Evolutionary conservation across 2,329 filamentous ascomycete species (phyloP), one percentile per base, ranked within the genome.

Genomic region (Talaromyces sp.): DNA sequence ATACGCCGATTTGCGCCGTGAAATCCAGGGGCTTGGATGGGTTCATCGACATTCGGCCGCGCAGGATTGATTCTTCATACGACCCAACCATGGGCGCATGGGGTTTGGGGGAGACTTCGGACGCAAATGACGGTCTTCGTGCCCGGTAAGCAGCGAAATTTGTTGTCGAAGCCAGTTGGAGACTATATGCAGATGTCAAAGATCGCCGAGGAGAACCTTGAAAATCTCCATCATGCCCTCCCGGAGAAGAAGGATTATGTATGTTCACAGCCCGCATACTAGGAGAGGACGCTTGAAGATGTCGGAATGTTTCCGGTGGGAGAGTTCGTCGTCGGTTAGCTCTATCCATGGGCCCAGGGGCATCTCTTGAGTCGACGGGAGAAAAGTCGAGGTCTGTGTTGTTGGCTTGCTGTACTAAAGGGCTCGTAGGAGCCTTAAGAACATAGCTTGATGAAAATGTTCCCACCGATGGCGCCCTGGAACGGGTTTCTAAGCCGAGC

Each of bases 81-180:
- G 93, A 97, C 2, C 94, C 94, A 2, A 97, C 93, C 89, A 99
- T 95, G 3, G 92, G 92, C 8, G 93, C 92, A 72, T 95, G 91
- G 51, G 93, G 89, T 24, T 94, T 77, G 3, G 90, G 87, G 2
- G 90, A 91, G 2, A 80, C 76, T 41, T 96, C 92, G 0, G 87
- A 86, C 14, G 84, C 82, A 41, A 90, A 78, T 0, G 92, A 97
- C 0, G 87, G 86, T 39, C 91, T 81, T 71, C 14, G 83, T 78
- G 19, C 78, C 77, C 27, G 75, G 67, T 14, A 72, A 54, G 33
- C 70, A 27, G 56, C 64, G 27, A 61, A 67, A 58, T 57, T 77
- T 60, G 65, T 78, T 61, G 69, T 77, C 71, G 54, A 82, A 71
- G 69, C 74, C 17, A 75, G 67, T 54, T 79, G 77, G 39, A 78